These are phyloP conservation scores for Fusarium verrucosum DNA, from an alignment of 2,329 filamentous ascomycete species.

Conservation along the genomic window DNA sequence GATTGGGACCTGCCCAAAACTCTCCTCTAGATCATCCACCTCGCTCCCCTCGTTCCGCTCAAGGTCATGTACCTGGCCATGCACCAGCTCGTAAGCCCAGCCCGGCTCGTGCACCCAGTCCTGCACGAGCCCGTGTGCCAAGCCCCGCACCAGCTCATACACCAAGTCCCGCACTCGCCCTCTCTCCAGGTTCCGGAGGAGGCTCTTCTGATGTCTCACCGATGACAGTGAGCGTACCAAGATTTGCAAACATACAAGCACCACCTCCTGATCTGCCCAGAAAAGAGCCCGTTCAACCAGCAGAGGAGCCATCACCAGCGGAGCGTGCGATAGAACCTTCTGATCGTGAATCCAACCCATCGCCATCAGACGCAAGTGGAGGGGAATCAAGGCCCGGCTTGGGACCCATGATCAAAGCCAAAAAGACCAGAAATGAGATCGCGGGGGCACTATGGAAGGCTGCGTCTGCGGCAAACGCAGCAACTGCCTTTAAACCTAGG, in stretches of 20 bases:
- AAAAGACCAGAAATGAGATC: slow-evolving; percentile 76
- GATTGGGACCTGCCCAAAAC: neutral
- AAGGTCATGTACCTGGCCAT: slow-evolving; percentile 4
- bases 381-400: slow-evolving; percentile 51
- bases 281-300: slow-evolving; percentile 6
- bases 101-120: slow-evolving; percentile 10
- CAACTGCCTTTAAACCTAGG: slow-evolving; percentile 79
- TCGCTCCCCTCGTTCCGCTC: neutral
- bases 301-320: slow-evolving; percentile 14
- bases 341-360: slow-evolving; percentile 7
- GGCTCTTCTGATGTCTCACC: slow-evolving; percentile 40
- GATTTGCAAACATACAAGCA: slow-evolving; percentile 20
- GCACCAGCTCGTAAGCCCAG: slow-evolving; percentile 9
- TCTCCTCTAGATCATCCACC: neutral
- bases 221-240: slow-evolving; percentile 39
- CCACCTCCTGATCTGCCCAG: slow-evolving; percentile 37
- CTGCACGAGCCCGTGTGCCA: slow-evolving; percentile 1
- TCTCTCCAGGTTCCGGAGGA: slow-evolving; percentile 17
- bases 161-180: slow-evolving; percentile 7
- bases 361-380: slow-evolving; percentile 14
- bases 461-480: slow-evolving; percentile 60
- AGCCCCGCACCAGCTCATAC: slow-evolving; percentile 5
- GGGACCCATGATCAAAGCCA: slow-evolving; percentile 89
- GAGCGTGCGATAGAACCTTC: slow-evolving; percentile 37
- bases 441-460: slow-evolving; percentile 83